Base-by-base conservation (phyloP, 257 asterid genomes). In the Ajuga chamaepitys region DNA sequence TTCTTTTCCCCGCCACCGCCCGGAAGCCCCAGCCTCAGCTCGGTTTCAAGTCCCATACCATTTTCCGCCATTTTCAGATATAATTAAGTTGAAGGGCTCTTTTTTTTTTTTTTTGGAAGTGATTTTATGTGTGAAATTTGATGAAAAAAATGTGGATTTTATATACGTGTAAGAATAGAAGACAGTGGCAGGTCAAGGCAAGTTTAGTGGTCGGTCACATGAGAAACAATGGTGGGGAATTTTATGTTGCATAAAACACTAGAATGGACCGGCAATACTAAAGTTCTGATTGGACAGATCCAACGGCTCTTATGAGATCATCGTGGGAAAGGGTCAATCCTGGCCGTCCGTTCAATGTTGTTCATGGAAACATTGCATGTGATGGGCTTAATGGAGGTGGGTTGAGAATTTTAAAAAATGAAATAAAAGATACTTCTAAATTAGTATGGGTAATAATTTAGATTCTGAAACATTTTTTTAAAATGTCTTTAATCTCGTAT, bases 171-270 rank as follows among this genome's bases (percentile, higher is more conserved):
- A 61, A 58, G 60, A 57, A 17, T 56, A 42, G 61, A 54, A 62
- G 75, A 70, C 79, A 78, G 17, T 75, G 84, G 41, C 86, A 86
- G 91, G 78, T 82, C 82, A 78, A 77, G n/a, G 67, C 46, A 47
- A 80, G 74, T 20, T 72, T 52, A 72, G 68, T 74, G 92, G 93
- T 81, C 81, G 85, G 88, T 74, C 81, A 83, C 80, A 77, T 77
- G 83, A 83, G 86, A 74, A 64, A 82, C 87, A 81, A 76, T 34
- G 72, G 88, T 81, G 72, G 94, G 95, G 89, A 78, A 75, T 20
- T 62, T 58, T 64, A 55, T 85, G 84, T 69, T 71, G 60, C 78
- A 71, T 62, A 58, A 75, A 53, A 57, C 77, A 74, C 70, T 25
- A 68, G 59, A 73, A 70, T 62, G 78, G 48, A 46, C 81, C 75